Base-by-base conservation (phyloP, 805 yeast genomes). In the Zygosaccharomyces bisporus region DNA sequence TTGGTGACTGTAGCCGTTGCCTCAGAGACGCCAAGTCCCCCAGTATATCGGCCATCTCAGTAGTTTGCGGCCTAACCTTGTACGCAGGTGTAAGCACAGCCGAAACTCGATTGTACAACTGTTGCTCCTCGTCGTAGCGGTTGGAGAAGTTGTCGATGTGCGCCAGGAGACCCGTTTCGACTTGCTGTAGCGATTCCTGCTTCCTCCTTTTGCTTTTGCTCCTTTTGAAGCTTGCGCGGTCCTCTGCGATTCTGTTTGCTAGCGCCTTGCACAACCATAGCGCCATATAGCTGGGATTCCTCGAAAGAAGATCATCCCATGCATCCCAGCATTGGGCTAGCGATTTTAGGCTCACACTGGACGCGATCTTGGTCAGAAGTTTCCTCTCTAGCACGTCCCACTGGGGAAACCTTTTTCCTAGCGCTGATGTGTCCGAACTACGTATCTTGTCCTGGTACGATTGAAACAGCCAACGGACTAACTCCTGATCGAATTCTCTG, bases 1-100 rank as follows among this genome's bases (percentile, higher is more conserved):
- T 6, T 3, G 30, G 24, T 8, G 25, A 45, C 4, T 20, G 49
- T 51, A 8, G 61, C 50, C 47, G 57, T 14, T 51, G 53, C 33
- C 50, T 47, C 54, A 63, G 55, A 13, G 53, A 44, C 6, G 38
- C 34, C 6, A 57, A 33, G 4, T 54, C 54, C 6, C 51, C 49
- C 13, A 19, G 13, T 1, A 58, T 34, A 37, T 50, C 56, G 3
- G 47, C 53, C 27, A 39, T 29, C 12, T 25, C 29, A 3, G 13
- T 16, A 3, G 13, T 16, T 3, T 29, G 33, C 4, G 30, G n/a
- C n/a, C n/a, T n/a, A n/a, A n/a, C n/a, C n/a, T n/a, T n/a, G n/a
- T n/a, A n/a, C n/a, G n/a, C n/a, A n/a, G n/a, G n/a, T n/a, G n/a
- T n/a, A n/a, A n/a, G n/a, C n/a, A n/a, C n/a, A n/a, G n/a, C n/a